Evolutionary conservation across 1,139 yeast genomes (phyloP), one percentile per base, ranked within the genome.

Genomic region (Torulaspora pretoriensis): DNA sequence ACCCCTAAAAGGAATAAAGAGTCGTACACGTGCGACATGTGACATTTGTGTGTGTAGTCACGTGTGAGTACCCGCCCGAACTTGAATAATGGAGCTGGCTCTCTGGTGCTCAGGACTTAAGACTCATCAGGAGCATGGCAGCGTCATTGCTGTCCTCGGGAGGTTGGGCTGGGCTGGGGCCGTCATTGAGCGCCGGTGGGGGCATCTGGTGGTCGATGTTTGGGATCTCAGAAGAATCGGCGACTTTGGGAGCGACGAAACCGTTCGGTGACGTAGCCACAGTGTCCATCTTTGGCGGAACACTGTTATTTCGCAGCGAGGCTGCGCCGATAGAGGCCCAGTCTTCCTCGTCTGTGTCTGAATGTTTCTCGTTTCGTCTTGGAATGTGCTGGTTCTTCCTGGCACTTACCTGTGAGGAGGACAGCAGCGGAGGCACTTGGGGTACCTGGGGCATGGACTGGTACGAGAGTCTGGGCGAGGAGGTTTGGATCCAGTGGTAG

Each of bases 261-360:
- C 52, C 52, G 39, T 53, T 48, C 22, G 56, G 48, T 7, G 56
- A 40, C 9, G 48, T 42, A 7, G 59, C 58, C 7, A 45, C 43
- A 13, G 55, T 48, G 23, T 48, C 49, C 30, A 40, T 43, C 28
- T 34, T 45, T 19, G 54, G 48, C 10, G 60, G 48, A 8, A 50
- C 48, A 22, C 62, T 55, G 29, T 63, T 65, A 34, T 68, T 71
- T 35, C 83, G 65, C 43, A 81, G 64, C 40, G 74, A 68, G 33
- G 76, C 83, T 0, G 96, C 89, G 1, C 96, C 96, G 45, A 89
- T 83, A 0, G 88, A 70, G 51, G 83, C 86, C 97, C 97, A 90
- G 65, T 90, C 97, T 63, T 90, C 97, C 60, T 90, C 97, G 65
- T 90, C 97, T 0, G 96, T 87, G 58, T 86, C 82, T 16, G 68